Evolutionary conservation across 2,329 filamentous ascomycete genomes (phyloP), one percentile per base, ranked within the genome.

Genomic region (Penicillium sp.): DNA sequence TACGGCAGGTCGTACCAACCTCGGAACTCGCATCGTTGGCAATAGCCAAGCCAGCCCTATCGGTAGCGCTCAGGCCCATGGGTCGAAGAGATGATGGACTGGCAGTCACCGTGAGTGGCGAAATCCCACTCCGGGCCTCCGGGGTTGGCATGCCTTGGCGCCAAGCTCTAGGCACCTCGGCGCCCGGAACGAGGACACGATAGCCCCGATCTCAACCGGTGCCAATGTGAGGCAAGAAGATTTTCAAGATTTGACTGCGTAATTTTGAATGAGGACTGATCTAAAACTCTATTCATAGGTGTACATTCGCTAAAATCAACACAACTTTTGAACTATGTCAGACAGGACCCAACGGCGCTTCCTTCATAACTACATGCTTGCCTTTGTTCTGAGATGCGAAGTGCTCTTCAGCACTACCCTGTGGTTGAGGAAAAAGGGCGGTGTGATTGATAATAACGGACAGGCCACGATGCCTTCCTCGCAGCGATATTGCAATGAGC

Each of bases 401-500:
- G 2, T 21, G 12, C 9, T 39, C 18, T 39, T 13, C 12, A 4
- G 4, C 6, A 13, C 2, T 9, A 6, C 8, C 41, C n/a, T n/a
- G 23, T 3, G 23, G 4, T 36, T 42, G 26, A 26, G 36, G 10
- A n/a, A 34, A 18, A n/a, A 34, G 38, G n/a, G 39, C n/a, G 23
- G 33, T 13, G 23, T 78, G 73, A 59, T 84, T 81, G 49, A 83
- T 67, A 3, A 78, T 78, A 18, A 81, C 78, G 0, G 81, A 80
- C 31, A 84, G 58, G 2, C 80, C 81, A 18, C 82, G 71, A 65
- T 84, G 82, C 1, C 82, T 69, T 0, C 82, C 82, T 13, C 80
- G 68, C 18, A 86, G 64, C 71, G 84, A 83, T 10, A 86, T 81
- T 1, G 78, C 72, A 42, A 79, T 77, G 51, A 86, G 66, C 13